These are phyloP conservation scores for Teratosphaeria epicoccoides DNA, from an alignment of 2,329 filamentous ascomycete species.

Conservation along the genomic window DNA sequence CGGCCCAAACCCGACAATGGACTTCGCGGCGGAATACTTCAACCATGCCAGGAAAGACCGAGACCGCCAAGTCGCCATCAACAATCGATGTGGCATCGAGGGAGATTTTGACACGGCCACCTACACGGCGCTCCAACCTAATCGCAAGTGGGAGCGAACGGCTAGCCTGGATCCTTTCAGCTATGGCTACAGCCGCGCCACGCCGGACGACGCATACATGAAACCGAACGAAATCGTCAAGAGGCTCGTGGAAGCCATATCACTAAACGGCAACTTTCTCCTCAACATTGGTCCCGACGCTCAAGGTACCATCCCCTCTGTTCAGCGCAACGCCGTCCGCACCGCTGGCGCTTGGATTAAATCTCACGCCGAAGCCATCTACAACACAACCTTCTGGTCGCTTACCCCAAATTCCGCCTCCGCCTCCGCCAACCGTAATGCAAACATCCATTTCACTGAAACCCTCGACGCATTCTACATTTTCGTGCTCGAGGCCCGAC, in stretches of 20 bases:
- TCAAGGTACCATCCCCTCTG: slow-evolving; percentile 43
- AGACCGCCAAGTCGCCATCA: slow-evolving; percentile 43
- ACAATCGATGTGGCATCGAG: slow-evolving; percentile 46
- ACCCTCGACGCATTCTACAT: slow-evolving; percentile 45
- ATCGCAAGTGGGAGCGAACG: slow-evolving; percentile 51
- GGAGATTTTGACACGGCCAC: slow-evolving; percentile 48
- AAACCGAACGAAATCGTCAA: slow-evolving; percentile 40
- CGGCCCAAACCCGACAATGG: slow-evolving; percentile 33
- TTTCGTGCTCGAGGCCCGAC: slow-evolving; percentile 34
- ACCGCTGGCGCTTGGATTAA: slow-evolving; percentile 46
- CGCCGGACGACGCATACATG: slow-evolving; percentile 41
- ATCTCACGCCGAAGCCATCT: slow-evolving; percentile 44
- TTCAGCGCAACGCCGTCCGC: slow-evolving; percentile 39
- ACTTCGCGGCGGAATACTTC: slow-evolving; percentile 35
- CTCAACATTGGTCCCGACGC: slow-evolving; percentile 47
- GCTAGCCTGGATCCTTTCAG: slow-evolving; percentile 50
- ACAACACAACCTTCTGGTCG: slow-evolving; percentile 47
- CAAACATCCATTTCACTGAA: slow-evolving; percentile 45
- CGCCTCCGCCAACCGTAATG: too few relatives aligned
- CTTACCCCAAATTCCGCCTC: slow-evolving; percentile 33
- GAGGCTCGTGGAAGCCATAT: slow-evolving; percentile 42
- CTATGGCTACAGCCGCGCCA: slow-evolving; percentile 51
- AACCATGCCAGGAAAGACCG: slow-evolving; percentile 29
- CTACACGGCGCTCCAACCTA: slow-evolving; percentile 40
- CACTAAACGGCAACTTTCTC: slow-evolving; percentile 47